A percentile compares a stretch with the other conserved stretches of the same genome.
These are phyloP conservation scores for Ophiostoma fasciatum DNA, from an alignment of 2,329 filamentous ascomycete genomes.

Conservation along the genomic window DNA sequence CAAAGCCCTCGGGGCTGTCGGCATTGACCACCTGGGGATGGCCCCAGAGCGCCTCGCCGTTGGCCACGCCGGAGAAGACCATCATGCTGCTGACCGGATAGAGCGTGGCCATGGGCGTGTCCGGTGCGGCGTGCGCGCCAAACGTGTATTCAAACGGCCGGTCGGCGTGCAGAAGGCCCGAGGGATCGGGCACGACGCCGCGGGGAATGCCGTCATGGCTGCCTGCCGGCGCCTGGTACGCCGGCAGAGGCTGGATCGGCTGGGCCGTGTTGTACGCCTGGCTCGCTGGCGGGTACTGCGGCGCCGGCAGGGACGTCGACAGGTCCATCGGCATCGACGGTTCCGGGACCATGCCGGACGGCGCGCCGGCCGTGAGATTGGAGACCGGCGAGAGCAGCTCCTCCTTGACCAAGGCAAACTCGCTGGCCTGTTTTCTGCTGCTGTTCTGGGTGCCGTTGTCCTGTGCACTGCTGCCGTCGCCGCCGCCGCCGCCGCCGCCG, in stretches of 20 bases:
- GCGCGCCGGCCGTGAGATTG: background rate
- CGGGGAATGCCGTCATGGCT: background rate
- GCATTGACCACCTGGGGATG: slow-evolving; percentile 15
- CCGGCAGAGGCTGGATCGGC: slow-evolving; percentile 1
- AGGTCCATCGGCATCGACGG: background rate
- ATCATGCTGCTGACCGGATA: slow-evolving; percentile 12
- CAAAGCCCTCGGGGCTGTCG: slow-evolving; percentile 24
- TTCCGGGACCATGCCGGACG: background rate
- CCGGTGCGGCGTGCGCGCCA: background rate
- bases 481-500: background rate
- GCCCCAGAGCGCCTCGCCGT: slow-evolving; percentile 32
- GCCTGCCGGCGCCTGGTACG: slow-evolving; percentile 7
- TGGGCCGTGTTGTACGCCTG: slow-evolving; percentile 3
- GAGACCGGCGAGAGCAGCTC: slow-evolving; percentile 1
- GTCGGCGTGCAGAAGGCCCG: background rate
- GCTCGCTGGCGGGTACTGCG: slow-evolving; percentile 1
- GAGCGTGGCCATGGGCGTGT: slow-evolving; percentile 1
- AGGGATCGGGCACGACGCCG: background rate
- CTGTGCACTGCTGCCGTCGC: background rate
- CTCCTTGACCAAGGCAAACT: background rate
- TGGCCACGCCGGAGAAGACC: slow-evolving; percentile 31
- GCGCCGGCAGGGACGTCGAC: no score
- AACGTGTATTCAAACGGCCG: background rate
- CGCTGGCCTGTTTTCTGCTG: no score
- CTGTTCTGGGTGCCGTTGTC: background rate